These are phyloP conservation scores for Leishmania amazonensis DNA, from an alignment of 208 protist genomes.

Conservation along the genomic window DNA sequence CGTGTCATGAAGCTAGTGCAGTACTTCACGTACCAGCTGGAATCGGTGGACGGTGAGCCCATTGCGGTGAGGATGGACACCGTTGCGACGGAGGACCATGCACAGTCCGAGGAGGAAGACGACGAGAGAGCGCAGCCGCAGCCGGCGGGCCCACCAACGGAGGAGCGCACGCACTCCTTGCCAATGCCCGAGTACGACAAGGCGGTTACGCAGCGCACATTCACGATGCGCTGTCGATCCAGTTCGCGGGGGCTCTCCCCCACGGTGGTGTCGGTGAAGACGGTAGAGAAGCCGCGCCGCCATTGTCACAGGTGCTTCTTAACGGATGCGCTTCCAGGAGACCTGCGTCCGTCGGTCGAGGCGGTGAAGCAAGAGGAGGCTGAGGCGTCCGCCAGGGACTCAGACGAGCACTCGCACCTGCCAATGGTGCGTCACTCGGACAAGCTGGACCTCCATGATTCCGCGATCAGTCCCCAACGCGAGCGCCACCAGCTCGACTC, in stretches of 20 bases:
- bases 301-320: slow-evolving; percentile 28
- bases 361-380: slow-evolving; percentile 6
- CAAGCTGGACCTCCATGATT: slow-evolving; percentile 13
- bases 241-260: not conserved
- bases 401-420: slow-evolving; percentile 17
- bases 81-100: slow-evolving; percentile 1
- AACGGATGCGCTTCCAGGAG: slow-evolving; percentile 27
- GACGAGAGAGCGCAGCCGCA: not conserved
- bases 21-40: slow-evolving; percentile 37
- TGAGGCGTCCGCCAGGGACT: not conserved
- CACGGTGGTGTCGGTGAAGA: not conserved
- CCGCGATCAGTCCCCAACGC: slow-evolving; percentile 9
- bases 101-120: not conserved
- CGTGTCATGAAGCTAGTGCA: slow-evolving; percentile 49
- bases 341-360: slow-evolving; percentile 15
- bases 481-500: slow-evolving; percentile 1
- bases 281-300: slow-evolving; percentile 11
- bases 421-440: slow-evolving; percentile 12
- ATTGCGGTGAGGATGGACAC: slow-evolving; percentile 21
- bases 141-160: slow-evolving; percentile 1
- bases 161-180: not conserved
- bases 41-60: slow-evolving; percentile 19
- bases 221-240: not conserved
- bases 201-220: slow-evolving; percentile 6
- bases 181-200: slow-evolving; percentile 20